These are phyloP conservation scores for barrel medic (Medicago truncatula) DNA, from an alignment of 306 rosid species.

Conservation along the genomic window MtrunA17r5.0-ANR NC_053044.1:39863001-39863500, in stretches of 20 bases:
- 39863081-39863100: background rate
- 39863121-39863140: conserved; percentile 40
- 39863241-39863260: conserved; percentile 29
- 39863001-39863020: background rate
- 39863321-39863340: background rate
- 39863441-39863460: too few relatives aligned
- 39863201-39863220: conserved; percentile 27
- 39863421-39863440: too few relatives aligned
- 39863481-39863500: too few relatives aligned
- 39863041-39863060: conserved; percentile 21
- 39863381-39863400: too few relatives aligned
- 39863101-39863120: conserved; percentile 40
- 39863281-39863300: conserved; percentile 32
- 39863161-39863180: conserved; percentile 8
- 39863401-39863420: too few relatives aligned
- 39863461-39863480: too few relatives aligned
- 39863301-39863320: conserved; percentile 14
- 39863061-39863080: conserved; percentile 19
- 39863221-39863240: conserved; percentile 32
- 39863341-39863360: background rate
- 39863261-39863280: conserved; percentile 23
- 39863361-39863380: too few relatives aligned
- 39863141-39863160: conserved; percentile 34
- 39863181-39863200: background rate
- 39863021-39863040: conserved; percentile 23